Base-by-base conservation (phyloP, 2,329 filamentous ascomycete species). In the Claviceps pusilla region DNA sequence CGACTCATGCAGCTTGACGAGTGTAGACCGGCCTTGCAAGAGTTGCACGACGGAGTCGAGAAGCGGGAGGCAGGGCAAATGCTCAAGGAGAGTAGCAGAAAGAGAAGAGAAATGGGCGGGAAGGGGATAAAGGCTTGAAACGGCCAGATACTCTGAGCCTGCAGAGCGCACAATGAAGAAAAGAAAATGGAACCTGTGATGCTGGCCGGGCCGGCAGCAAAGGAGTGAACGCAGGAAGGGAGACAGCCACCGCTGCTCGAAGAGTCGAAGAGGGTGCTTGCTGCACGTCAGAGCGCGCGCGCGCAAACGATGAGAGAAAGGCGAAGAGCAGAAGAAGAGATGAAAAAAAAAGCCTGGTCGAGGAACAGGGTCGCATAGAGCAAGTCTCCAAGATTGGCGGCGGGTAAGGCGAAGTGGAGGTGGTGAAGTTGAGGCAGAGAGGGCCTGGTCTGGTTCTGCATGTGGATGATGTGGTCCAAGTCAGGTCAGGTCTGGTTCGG, bases 111-210 rank as follows among this genome's bases (percentile, higher is more conserved):
- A 49, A 24, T 37, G 31, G 31, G 12, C n/a, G 9, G 29, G 10
- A 5, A 7, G 11, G 28, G 28, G 19, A 24, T 33, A 7, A 31
- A 47, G 16, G 51, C 16, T 19, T 41, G n/a, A 28, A 35, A n/a
- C 14, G 16, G 51, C 16, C 24, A 37, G 45, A 14, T 48, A 48
- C 35, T 48, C 35, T n/a, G 16, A 24, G 51, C 35, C 51, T 48
- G 35, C 43, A 53, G 51, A 41, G 51, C 35, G 33, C 51, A 48
- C 51, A 48, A 45, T 48, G 45, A 45, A 24, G 51, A 53, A 31
- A 45, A 42, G 39, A 51, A 51, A 51, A 48, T 48, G 43, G 37
- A 31, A 33, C 33, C 35, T 16, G 51, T n/a, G 45, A 48, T 48
- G 16, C 33, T 53, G 45, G 51, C 45, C 12, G 35, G 12, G 45